A percentile compares a stretch with the other conserved stretches of the same genome.
These are phyloP conservation scores for Lentinula guzmanii DNA, from an alignment of 768 basidiomycete species.

Conservation along the genomic window DNA sequence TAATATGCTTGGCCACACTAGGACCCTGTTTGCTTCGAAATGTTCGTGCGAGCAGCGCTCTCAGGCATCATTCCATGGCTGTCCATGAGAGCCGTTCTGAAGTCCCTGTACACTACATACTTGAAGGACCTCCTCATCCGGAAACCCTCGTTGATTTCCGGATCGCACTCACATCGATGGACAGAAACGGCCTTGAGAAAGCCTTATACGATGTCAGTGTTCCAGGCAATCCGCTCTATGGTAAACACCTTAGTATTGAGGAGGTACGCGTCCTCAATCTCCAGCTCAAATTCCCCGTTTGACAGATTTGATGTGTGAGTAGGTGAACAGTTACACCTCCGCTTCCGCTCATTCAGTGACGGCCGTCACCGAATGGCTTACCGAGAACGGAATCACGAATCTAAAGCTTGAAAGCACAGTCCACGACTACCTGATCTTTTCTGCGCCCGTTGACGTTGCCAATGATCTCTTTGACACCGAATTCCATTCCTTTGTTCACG, in stretches of 20 bases:
- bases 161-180: conserved; percentile 22
- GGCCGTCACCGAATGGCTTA: conserved; percentile 16
- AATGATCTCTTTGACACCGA: conserved; percentile 17
- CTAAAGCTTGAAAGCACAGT: conserved; percentile 8
- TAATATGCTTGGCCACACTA: background rate
- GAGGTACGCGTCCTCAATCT: conserved; percentile 14
- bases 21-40: background rate
- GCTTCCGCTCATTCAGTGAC: conserved; percentile 10
- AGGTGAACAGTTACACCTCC: conserved; percentile 16
- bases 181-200: conserved; percentile 21
- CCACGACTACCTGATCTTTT: conserved; percentile 16
- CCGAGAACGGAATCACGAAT: conserved; percentile 12
- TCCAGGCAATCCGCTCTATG: conserved; percentile 20
- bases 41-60: conserved; percentile 15
- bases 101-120: conserved; percentile 17
- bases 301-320: background rate
- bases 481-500: conserved; percentile 16
- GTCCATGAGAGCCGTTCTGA: conserved; percentile 13
- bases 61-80: conserved; percentile 4
- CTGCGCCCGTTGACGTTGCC: conserved; percentile 16
- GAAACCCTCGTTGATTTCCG: conserved; percentile 19
- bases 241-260: conserved; percentile 22
- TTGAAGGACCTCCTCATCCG: conserved; percentile 13
- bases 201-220: conserved; percentile 24
- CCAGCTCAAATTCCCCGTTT: background rate